Conservation (phyloP, 2,329 filamentous ascomycete genomes). For the Sporothrix schenckii region DNA sequence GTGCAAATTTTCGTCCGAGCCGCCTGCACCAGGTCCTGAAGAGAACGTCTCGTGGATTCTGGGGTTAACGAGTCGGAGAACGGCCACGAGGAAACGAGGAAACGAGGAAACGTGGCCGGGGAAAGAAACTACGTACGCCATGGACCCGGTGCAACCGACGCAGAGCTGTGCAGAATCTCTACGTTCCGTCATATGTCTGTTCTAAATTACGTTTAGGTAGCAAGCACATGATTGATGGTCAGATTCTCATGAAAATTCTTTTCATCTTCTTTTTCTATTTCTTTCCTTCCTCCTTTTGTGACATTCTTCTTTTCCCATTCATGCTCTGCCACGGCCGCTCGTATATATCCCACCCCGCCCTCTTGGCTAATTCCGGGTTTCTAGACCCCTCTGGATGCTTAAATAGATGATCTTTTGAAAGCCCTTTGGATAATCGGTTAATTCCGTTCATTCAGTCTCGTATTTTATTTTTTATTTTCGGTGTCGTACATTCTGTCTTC, state of each 20-base stretch:
- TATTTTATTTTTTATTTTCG: not conserved
- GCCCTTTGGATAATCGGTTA: conserved; percentile 28
- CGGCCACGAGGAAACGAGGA: conserved; percentile 15
- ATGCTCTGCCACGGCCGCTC: not conserved
- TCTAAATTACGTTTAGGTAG: not conserved
- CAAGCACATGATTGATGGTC: not conserved
- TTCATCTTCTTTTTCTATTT: not conserved
- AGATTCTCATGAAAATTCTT: not conserved
- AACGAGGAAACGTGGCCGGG: not conserved
- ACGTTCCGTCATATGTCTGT: not conserved
- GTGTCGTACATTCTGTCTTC: not conserved
- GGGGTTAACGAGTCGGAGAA: not conserved
- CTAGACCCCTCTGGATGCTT: conserved; percentile 19
- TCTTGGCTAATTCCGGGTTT: conserved; percentile 31
- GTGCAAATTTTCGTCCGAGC: not conserved
- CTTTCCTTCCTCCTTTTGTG: not conserved
- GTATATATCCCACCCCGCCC: too few relatives aligned
- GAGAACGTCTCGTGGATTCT: not conserved
- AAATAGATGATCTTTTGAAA: not conserved
- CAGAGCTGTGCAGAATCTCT: not conserved
- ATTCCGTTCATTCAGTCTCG: not conserved
- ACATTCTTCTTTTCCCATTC: not conserved
- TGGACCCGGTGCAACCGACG: not conserved
- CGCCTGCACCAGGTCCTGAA: not conserved
- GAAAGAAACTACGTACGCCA: not conserved